phyloP scores from a whole-genome alignment of 352 stramenopile genomes.

The Pythium phragmiticola region DNA sequence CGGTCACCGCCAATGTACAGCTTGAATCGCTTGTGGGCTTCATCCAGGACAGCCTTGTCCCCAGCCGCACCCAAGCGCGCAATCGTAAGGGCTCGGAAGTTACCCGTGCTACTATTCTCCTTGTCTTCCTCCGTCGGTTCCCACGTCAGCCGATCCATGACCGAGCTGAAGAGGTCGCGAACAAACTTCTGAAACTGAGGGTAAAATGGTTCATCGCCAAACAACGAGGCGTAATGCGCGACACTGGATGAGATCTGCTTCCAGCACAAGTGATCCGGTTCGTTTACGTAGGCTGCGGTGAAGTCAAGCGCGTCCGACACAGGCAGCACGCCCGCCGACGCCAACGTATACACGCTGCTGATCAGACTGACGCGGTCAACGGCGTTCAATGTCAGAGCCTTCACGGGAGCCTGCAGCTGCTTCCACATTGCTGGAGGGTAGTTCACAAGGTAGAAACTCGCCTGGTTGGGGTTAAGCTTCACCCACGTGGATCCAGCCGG shows the following conservation, averaged over 20 bases:
- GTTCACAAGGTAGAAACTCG: conserved; percentile 93
- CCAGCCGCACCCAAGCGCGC: conserved; percentile 47
- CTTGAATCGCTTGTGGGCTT: conserved; percentile 57
- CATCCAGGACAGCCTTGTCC: conserved; percentile 50
- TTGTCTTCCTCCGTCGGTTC: conserved; percentile 31
- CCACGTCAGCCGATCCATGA: conserved; percentile 61
- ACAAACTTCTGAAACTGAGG: conserved; percentile 55
- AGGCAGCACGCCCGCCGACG: conserved; percentile 48
- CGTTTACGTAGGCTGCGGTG: conserved; percentile 47
- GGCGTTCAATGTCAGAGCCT: conserved; percentile 52
- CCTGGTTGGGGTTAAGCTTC: conserved; percentile 95
- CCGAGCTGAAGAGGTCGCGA: conserved; percentile 49
- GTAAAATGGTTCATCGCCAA: conserved; percentile 53
- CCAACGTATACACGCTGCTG: conserved; percentile 90
- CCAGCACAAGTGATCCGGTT: conserved; percentile 62
- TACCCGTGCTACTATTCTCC: conserved; percentile 27
- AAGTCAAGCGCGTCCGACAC: conserved; percentile 62
- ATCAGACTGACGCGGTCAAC: conserved; percentile 92
- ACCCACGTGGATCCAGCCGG: conserved; percentile 82
- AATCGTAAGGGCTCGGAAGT: conserved; percentile 72
- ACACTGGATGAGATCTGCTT: conserved; percentile 62
- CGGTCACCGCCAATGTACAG: conserved; percentile 47
- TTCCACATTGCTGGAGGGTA: conserved; percentile 89
- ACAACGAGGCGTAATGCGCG: conserved; percentile 50
- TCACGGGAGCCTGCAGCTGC: conserved; percentile 64